phyloP scores from a whole-genome alignment of 257 asterid species.

The Paraleonurus japonicus region DNA sequence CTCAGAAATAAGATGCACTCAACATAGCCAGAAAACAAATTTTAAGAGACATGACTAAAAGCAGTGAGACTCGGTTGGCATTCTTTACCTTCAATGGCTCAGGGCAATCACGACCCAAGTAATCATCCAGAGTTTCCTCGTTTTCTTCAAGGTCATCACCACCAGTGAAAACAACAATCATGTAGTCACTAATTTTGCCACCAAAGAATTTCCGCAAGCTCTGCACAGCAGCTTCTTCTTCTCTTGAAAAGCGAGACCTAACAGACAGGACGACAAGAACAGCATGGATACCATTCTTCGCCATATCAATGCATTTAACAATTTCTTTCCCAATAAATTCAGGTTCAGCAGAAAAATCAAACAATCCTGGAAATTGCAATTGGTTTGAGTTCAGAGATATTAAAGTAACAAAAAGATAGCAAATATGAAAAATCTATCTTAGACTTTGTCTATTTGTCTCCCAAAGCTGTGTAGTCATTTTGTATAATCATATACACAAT shows the following conservation, averaged over 20 bases:
- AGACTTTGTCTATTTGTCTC: not conserved
- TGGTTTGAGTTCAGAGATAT: not conserved
- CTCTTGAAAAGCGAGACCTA: constrained; percentile 70
- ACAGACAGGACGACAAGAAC: constrained; percentile 72
- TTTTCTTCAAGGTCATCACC: constrained; percentile 84
- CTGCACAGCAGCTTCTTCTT: constrained; percentile 68
- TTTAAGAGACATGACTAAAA: not conserved
- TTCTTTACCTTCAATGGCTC: constrained; percentile 54
- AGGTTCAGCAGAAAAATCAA: constrained; percentile 56
- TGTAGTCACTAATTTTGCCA: constrained; percentile 56
- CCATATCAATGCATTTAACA: constrained; percentile 70
- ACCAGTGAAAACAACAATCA: constrained; percentile 78
- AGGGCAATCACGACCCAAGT: constrained; percentile 57
- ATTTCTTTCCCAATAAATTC: constrained; percentile 67
- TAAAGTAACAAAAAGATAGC: not conserved
- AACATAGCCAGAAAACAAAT: no score
- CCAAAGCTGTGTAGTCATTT: not conserved
- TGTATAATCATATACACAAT: not conserved
- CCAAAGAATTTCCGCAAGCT: constrained; percentile 72
- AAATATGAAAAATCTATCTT: not conserved
- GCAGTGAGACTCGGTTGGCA: not conserved
- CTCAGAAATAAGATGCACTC: not conserved
- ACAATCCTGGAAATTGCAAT: constrained; percentile 48
- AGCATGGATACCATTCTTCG: constrained; percentile 94
- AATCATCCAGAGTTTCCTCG: constrained; percentile 54